Conservation (phyloP, 305 asterid genomes). For the Petunia hybrid region DNA sequence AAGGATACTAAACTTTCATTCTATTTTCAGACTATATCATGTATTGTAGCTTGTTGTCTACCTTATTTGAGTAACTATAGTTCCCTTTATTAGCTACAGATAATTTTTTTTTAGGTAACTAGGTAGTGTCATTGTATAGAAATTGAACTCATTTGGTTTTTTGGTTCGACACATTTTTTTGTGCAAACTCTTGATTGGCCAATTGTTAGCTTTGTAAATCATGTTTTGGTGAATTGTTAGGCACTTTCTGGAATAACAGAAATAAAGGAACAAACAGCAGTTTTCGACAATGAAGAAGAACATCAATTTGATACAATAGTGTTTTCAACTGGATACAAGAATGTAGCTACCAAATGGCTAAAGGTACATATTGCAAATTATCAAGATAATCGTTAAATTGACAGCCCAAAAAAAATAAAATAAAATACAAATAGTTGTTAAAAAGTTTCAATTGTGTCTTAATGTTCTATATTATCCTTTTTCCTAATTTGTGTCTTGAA, state of each 20-base stretch:
- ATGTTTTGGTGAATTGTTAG: not conserved
- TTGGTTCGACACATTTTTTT: not conserved
- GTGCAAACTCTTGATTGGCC: not conserved
- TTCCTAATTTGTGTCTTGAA: not conserved
- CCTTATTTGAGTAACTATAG: too few relatives aligned
- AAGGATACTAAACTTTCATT: not conserved
- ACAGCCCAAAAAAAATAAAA: not conserved
- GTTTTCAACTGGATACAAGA: slow-evolving; percentile 34
- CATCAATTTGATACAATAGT: slow-evolving; percentile 20
- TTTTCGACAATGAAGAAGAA: slow-evolving; percentile 11
- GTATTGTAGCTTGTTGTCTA: not conserved
- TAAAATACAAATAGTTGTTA: not conserved
- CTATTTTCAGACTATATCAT: not conserved
- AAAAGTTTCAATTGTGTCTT: not conserved
- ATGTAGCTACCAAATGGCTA: slow-evolving; percentile 28
- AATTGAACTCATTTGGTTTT: not conserved
- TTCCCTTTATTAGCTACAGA: too few relatives aligned
- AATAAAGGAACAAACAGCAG: not conserved
- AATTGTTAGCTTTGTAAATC: too few relatives aligned
- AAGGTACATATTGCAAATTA: not conserved
- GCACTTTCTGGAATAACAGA: slow-evolving; percentile 12
- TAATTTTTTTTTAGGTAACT: not conserved
- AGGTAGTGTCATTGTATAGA: not conserved
- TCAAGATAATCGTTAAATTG: not conserved
- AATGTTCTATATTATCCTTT: not conserved